Evolutionary conservation across 139 green algal genomes (phyloP), one percentile per base, ranked within the genome.

Genomic region (Picochlorum costavermella): DNA sequence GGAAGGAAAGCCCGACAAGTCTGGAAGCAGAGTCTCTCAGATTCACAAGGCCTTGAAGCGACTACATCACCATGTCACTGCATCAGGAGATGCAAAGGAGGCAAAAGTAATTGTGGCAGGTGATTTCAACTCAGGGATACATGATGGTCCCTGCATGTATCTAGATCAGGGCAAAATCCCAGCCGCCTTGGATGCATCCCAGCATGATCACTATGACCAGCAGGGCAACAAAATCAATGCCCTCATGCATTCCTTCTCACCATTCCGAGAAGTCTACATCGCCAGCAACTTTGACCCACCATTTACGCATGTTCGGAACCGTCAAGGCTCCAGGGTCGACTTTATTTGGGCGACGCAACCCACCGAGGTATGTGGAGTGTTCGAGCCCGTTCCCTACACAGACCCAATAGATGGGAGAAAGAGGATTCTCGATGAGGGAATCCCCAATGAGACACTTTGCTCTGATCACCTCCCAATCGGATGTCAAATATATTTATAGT

Each of bases 381-480:
- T 64, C 10, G 51, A 25, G 4, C 63, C 73, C 25, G 33, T 74
- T 30, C 63, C 71, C 50, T 46, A 31, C 5, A 43, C 66, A 40
- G 9, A 2, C 8, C 9, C 33, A 1, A 2, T 8, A 40, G 33
- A 23, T 49, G 26, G 62, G 11, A 68, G 66, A 2, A 17, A 44
- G 12, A 29, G 51, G n/a, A 59, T 80, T 13, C 49, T 75, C 16
- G 55, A 49, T 5, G 16, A 13, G 6, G 64, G 56, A 25, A 61
- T 84, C 55, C 78, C 78, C 40, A 84, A 84, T 66, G 56, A 65
- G 10, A 31, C 37, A 30, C 63, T 75, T 61, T 77, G 76, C 8
- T 78, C 67, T 13, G 78, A 84, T 50, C 78, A 84, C 57, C 53
- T 84, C 31, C 78, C 78, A 30, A 43, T 84, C 23, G 78, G 78